phyloP scores from a whole-genome alignment of 169 alveolate species.

The Plasmodium vivax region DNA sequence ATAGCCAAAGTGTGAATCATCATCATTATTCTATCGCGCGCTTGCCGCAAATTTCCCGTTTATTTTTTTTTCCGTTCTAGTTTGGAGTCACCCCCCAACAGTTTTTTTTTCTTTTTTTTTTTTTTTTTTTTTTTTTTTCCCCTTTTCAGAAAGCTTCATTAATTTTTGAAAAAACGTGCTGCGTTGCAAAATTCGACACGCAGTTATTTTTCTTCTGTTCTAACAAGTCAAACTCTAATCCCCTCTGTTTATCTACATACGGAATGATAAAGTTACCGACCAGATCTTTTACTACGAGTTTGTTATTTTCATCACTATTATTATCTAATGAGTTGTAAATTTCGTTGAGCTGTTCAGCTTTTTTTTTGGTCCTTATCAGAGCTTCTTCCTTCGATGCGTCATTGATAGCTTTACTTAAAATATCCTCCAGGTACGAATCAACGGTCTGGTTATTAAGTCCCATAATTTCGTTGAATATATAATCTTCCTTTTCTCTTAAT shows the following conservation, averaged over 20 bases:
- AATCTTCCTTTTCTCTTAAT: slow-evolving; percentile 76
- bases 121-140: not conserved
- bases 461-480: slow-evolving; percentile 73
- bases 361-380: slow-evolving; percentile 56
- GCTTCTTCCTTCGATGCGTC: slow-evolving; percentile 74
- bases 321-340: slow-evolving; percentile 62
- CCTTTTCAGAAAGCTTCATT: slow-evolving; percentile 29
- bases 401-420: slow-evolving; percentile 59
- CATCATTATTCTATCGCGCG: not conserved
- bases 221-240: slow-evolving; percentile 43
- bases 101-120: not conserved
- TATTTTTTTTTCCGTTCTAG: not conserved
- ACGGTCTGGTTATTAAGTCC: slow-evolving; percentile 73
- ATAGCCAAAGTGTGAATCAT: not conserved
- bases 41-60: not conserved
- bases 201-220: slow-evolving; percentile 65
- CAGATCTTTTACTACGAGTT: slow-evolving; percentile 63
- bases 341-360: slow-evolving; percentile 73
- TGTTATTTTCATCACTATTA: slow-evolving; percentile 47
- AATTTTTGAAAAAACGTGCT: slow-evolving; percentile 62
- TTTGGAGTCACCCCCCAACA: not conserved
- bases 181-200: slow-evolving; percentile 71
- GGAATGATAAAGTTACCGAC: slow-evolving; percentile 74
- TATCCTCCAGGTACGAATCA: slow-evolving; percentile 73
- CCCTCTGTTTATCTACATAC: slow-evolving; percentile 74